Base-by-base conservation (phyloP, 192 early-diverging fungal genomes). In the Entomortierella chlamydospora region DNA sequence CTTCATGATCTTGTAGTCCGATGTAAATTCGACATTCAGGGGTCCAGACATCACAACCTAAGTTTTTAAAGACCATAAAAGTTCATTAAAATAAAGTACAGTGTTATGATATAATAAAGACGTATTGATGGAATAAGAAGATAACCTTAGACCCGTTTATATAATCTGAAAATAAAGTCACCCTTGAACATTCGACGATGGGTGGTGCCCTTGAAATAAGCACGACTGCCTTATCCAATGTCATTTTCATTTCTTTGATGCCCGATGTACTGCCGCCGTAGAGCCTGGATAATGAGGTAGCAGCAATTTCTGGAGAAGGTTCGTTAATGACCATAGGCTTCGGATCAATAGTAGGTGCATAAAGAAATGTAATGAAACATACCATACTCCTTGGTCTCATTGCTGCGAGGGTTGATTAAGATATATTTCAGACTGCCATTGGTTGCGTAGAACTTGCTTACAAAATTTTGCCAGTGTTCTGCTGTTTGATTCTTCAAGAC, bases 321-420 rank as follows among this genome's bases (percentile, higher is more conserved):
- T 39, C 13, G 22, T 58, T 58, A 58, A 9, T 9, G 17, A n/a
- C n/a, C n/a, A n/a, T n/a, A n/a, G n/a, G n/a, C n/a, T n/a, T n/a
- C n/a, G n/a, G n/a, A n/a, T n/a, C n/a, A n/a, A n/a, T n/a, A n/a
- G n/a, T n/a, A n/a, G n/a, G n/a, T n/a, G n/a, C n/a, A n/a, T n/a
- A n/a, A n/a, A 26, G 8, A 26, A 47, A 12, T 61, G 23, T 10
- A 39, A n/a, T 39, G 9, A 58, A 33, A 28, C 31, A 43, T 70
- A 70, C 68, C 68, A 33, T 61, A 70, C 0, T 47, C 56, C 37
- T 61, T 60, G 58, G 22, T 61, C 4, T 61, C 50, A n/a, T 70
- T 70, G 23, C 26, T 61, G 25, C 11, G 11, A 15, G 68, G 34
- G n/a, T 61, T 70, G 25, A 61, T 20, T 20, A 70, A 39, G 8